A percentile compares a stretch with the other conserved stretches of the same genome.
These are phyloP conservation scores for Fusarium tjaetaba DNA, from an alignment of 2,329 filamentous ascomycete species.

Conservation along the genomic window DNA sequence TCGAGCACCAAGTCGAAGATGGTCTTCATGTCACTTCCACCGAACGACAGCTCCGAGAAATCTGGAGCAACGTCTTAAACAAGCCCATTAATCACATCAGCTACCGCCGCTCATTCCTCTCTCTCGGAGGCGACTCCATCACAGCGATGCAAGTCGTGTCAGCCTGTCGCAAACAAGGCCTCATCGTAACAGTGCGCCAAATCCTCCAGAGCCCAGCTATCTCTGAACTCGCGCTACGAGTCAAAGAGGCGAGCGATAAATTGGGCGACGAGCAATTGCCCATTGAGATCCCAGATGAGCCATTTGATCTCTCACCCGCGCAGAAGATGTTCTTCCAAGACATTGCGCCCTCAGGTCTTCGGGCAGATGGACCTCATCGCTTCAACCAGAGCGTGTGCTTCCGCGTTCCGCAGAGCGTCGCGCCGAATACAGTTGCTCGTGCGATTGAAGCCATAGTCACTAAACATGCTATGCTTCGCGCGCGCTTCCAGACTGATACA, in stretches of 20 bases:
- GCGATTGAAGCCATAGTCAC: background rate
- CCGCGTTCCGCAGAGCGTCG: accelerated
- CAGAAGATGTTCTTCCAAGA: background rate
- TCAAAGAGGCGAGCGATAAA: background rate
- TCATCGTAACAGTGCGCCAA: background rate
- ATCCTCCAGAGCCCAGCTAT: background rate
- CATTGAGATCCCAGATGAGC: background rate
- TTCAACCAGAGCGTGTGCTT: background rate
- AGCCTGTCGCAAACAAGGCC: background rate
- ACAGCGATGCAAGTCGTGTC: constrained; percentile 4
- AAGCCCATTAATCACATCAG: background rate
- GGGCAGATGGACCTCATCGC: background rate
- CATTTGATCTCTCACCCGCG: background rate
- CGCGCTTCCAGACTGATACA: background rate
- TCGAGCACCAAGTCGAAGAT: background rate
- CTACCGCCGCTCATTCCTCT: background rate
- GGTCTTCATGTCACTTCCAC: background rate
- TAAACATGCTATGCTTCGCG: background rate
- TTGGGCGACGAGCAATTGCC: background rate
- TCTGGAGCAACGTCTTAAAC: background rate
- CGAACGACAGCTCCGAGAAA: background rate
- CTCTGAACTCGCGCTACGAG: background rate
- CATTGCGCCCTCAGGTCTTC: background rate
- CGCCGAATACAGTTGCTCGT: background rate
- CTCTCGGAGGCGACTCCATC: background rate